These are phyloP conservation scores for Entophlyctis luteolus DNA, from an alignment of 192 early-diverging fungal species.

Conservation along the genomic window DNA sequence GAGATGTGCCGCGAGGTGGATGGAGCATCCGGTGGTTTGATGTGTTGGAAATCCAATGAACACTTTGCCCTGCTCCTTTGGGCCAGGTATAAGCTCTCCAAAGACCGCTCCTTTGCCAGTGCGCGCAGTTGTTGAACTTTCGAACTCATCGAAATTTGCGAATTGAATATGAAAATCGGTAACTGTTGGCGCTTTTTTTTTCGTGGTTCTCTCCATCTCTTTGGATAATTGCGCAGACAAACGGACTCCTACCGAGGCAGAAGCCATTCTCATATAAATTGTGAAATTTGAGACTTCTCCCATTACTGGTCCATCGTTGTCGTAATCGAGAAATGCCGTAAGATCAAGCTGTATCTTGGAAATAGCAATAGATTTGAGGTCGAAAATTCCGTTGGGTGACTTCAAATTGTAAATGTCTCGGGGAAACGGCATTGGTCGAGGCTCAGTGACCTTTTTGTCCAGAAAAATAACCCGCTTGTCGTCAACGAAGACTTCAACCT, in stretches of 20 bases:
- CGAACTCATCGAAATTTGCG: constrained; percentile 72
- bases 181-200: constrained; percentile 72
- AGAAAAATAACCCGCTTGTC: constrained; percentile 54
- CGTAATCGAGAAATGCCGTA: constrained; percentile 27
- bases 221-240: constrained; percentile 49
- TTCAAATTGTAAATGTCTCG: constrained; percentile 35
- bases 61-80: constrained; percentile 72
- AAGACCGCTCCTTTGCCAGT: constrained; percentile 61
- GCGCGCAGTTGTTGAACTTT: constrained; percentile 47
- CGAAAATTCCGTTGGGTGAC: constrained; percentile 71
- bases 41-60: constrained; percentile 89
- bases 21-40: constrained; percentile 81
- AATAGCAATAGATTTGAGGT: constrained; percentile 58
- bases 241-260: constrained; percentile 54
- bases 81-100: constrained; percentile 65
- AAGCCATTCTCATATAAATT: constrained; percentile 69
- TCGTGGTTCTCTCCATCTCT: constrained; percentile 84
- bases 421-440: constrained; percentile 56
- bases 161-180: constrained; percentile 71
- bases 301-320: neutral
- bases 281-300: constrained; percentile 36
- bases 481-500: constrained; percentile 64
- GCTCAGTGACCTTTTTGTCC: constrained; percentile 61
- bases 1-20: constrained; percentile 74
- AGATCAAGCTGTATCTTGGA: constrained; percentile 54